phyloP scores from a whole-genome alignment of 441 rosid genomes.

The Gossypium davidsonii region DNA sequence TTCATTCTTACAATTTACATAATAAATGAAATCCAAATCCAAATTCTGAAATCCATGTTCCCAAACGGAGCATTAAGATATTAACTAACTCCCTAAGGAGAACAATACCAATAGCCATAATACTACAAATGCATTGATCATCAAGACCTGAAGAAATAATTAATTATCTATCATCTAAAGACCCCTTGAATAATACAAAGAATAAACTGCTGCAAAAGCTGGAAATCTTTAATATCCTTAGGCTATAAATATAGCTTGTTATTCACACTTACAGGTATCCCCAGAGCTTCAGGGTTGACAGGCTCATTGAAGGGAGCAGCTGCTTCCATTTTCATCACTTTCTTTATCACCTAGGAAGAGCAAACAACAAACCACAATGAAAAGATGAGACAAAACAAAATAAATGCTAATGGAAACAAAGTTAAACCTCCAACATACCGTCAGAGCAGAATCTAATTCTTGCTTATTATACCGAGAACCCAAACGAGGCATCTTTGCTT shows the following conservation, averaged over 20 bases:
- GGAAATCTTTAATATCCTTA: neutral
- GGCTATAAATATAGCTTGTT: neutral
- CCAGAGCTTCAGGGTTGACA: constrained; percentile 90
- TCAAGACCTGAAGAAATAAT: neutral
- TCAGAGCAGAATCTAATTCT: constrained; percentile 66
- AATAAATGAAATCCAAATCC: no score
- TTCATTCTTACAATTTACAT: no score
- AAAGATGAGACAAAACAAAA: neutral
- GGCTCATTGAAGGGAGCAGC: constrained; percentile 91
- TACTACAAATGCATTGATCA: neutral
- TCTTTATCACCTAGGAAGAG: constrained; percentile 59
- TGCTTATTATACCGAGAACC: constrained; percentile 43
- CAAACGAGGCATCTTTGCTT: constrained; percentile 32
- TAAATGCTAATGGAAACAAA: neutral
- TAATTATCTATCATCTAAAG: neutral
- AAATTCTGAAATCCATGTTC: no score
- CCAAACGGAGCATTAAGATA: neutral
- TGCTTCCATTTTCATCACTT: constrained; percentile 97
- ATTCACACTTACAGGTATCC: constrained; percentile 81
- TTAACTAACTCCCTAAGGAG: neutral
- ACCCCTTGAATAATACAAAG: neutral
- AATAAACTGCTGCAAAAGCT: neutral
- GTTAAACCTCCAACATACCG: constrained; percentile 34
- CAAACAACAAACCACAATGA: neutral
- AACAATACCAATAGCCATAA: neutral